phyloP scores from a whole-genome alignment of 352 stramenopile species.

The Phytophthora pseudosyringae region DNA sequence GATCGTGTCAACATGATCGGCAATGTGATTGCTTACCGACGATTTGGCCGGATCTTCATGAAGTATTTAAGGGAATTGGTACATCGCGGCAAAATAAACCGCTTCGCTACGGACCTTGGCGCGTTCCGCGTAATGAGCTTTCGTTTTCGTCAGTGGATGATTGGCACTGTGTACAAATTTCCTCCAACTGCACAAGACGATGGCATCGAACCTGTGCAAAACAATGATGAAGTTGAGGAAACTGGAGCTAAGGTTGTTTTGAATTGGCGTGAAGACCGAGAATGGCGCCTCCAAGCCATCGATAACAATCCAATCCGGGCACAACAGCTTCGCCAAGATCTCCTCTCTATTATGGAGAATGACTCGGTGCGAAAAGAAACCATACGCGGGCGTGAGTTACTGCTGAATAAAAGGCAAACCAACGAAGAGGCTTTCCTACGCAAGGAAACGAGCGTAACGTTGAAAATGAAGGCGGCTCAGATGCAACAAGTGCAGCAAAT shows the following conservation, averaged over 20 bases:
- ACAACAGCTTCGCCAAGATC: conserved; percentile 41
- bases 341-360: conserved; percentile 42
- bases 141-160: conserved; percentile 57
- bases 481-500: conserved; percentile 61
- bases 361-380: conserved; percentile 38
- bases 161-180: conserved; percentile 42
- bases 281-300: conserved; percentile 56
- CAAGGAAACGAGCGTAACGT: conserved; percentile 50
- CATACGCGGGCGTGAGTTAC: conserved; percentile 45
- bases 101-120: conserved; percentile 59
- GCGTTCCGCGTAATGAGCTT: conserved; percentile 46
- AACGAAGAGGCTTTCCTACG: conserved; percentile 56
- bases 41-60: conserved; percentile 48
- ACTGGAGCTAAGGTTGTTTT: conserved; percentile 34
- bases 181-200: conserved; percentile 13
- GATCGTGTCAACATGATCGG: conserved; percentile 58
- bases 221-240: conserved; percentile 17
- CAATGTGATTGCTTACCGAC: conserved; percentile 62
- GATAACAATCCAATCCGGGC: conserved; percentile 43
- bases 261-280: conserved; percentile 55
- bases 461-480: conserved; percentile 54
- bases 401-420: conserved; percentile 43
- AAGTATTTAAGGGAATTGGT: conserved; percentile 31
- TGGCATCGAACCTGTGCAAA: conserved; percentile 12
- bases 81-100: conserved; percentile 46